Evolutionary conservation across 768 basidiomycete genomes (phyloP).

Genomic region (Boletus sp.): DNA sequence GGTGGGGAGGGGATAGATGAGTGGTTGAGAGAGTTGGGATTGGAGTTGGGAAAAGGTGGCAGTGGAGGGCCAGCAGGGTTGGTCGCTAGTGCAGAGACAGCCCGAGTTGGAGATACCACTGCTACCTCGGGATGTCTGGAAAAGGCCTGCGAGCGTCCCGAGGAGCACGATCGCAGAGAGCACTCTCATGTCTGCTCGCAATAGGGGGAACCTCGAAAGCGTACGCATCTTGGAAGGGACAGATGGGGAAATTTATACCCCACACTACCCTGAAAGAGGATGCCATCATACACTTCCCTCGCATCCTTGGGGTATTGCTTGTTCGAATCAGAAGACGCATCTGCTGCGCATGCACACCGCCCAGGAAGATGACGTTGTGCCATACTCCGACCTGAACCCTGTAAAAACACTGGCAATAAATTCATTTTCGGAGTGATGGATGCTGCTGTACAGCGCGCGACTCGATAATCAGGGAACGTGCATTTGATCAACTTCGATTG

Average conservation of each 20-base stretch:
- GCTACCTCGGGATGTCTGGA: not conserved
- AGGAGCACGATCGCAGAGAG: not conserved
- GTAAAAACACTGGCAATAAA: too few species aligned
- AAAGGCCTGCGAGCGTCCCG: not conserved
- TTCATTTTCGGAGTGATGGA: too few species aligned
- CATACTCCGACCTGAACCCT: not conserved
- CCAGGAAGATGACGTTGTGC: not conserved
- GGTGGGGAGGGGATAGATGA: constrained; percentile 40
- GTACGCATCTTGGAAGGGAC: not conserved
- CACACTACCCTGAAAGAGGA: not conserved
- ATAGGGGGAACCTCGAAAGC: not conserved
- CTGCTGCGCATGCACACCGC: not conserved
- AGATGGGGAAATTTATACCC: not conserved
- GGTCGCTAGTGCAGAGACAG: constrained; percentile 36
- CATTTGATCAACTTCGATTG: not conserved
- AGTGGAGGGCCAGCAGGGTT: constrained; percentile 42
- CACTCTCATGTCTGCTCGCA: not conserved
- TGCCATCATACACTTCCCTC: not conserved
- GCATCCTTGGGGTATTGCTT: not conserved
- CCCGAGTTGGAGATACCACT: not conserved
- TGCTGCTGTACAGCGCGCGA: not conserved
- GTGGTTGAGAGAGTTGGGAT: constrained; percentile 40
- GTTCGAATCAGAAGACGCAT: not conserved
- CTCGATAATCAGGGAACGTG: not conserved
- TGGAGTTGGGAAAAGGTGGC: constrained; percentile 32